phyloP scores from a whole-genome alignment of 371 early-diverging fungal species.

The Actinomucor elegans region DNA sequence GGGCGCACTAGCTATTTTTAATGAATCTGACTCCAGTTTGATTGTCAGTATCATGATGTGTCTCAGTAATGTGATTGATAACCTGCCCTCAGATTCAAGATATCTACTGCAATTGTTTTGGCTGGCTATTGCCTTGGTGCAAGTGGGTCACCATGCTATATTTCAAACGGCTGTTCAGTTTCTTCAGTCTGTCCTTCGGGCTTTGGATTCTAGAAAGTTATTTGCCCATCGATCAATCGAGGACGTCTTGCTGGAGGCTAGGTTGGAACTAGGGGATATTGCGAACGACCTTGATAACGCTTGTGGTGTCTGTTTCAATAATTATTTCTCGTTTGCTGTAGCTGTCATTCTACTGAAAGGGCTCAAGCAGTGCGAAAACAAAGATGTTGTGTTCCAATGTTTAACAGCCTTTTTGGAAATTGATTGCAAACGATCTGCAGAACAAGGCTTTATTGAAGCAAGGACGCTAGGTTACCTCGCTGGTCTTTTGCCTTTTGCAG shows the following conservation, averaged over 20 bases:
- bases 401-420: constrained; percentile 74
- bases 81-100: constrained; percentile 71
- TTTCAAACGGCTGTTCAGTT: constrained; percentile 74
- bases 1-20: constrained; percentile 81
- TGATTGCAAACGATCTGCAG: constrained; percentile 51
- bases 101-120: constrained; percentile 86
- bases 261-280: constrained; percentile 64
- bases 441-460: constrained; percentile 55
- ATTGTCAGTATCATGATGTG: constrained; percentile 86
- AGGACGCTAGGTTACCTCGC: constrained; percentile 75
- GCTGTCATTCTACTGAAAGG: constrained; percentile 82
- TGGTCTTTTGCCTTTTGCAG: constrained; percentile 71
- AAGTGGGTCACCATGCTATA: constrained; percentile 80
- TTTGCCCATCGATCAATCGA: constrained; percentile 66
- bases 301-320: constrained; percentile 77
- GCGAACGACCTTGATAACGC: constrained; percentile 68
- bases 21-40: constrained; percentile 73
- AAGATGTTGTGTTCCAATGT: constrained; percentile 69
- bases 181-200: constrained; percentile 68
- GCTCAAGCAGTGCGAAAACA: constrained; percentile 72
- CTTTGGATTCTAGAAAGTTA: constrained; percentile 70
- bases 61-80: constrained; percentile 81
- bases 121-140: constrained; percentile 83
- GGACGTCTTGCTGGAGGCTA: constrained; percentile 68
- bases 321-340: constrained; percentile 86